Evolutionary conservation across 169 alveolate species (phyloP), one percentile per base, ranked within the genome.

Genomic region (Plasmodium gallinaceum): DNA sequence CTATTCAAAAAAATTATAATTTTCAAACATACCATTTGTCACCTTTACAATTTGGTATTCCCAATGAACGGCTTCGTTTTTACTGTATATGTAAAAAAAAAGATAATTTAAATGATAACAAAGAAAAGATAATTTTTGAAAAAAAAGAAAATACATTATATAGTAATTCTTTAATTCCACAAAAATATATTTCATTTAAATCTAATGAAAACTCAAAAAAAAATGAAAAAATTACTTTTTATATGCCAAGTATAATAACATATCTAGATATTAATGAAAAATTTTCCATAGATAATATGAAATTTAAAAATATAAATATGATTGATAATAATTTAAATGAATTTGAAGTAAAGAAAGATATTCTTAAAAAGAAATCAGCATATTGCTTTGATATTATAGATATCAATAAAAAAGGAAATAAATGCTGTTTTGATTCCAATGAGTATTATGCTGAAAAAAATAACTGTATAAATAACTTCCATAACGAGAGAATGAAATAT

Each of bases 21-120:
- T 83, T 83, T 48, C 74, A 83, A 22, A 83, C 91, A 18, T 83
- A 83, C 18, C 85, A 68, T 6, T 37, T 83, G 8, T 83, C 91
- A 6, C 91, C 91, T 2, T 60, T 83, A 14, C 91, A 83, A 46
- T 83, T 54, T 60, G 91, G 91, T 16, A 69, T 83, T 54, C 91
- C 91, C 14, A 83, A 83, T 54, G 91, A 83, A 20, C 85, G 91
- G 1, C 85, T 83, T 69, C 86, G 91, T 42, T 83, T 83, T 32
- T 83, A 83, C 52, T 83, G 91, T 5, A 83, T 83, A 54, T 83
- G 91, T 48, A 83, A 61, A 61, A 83, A 18, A 62, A 83, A 70
- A 8, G n/a, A 39, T 46, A 65, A 65, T 26, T 18, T n/a, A 39
- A 14, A 1, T 14, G 39, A 12, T 26, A 14, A 9, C 18, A 39